Percentiles rank a stretch among this genome's conserved stretches.
phyloP scores from a whole-genome alignment of 768 basidiomycete species.

The Suillus clintonianus region DNA sequence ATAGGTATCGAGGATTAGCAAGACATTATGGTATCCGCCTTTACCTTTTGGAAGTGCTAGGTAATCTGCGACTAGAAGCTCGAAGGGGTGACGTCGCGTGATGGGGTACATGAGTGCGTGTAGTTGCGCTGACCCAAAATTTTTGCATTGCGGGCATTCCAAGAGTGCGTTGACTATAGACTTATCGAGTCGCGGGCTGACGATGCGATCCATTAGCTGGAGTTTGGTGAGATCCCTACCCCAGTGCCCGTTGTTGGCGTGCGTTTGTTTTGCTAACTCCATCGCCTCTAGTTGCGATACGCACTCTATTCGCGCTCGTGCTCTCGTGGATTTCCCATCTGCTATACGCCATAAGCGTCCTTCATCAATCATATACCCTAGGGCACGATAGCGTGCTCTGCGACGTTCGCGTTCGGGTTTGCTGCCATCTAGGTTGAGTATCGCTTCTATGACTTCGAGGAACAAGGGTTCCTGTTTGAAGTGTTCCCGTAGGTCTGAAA shows the following conservation, averaged over 20 bases:
- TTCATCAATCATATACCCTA: constrained; percentile 20
- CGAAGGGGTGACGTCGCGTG: constrained; percentile 36
- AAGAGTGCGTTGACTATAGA: not conserved
- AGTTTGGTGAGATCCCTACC: too few species aligned
- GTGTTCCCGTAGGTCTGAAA: too few species aligned
- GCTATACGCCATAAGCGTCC: constrained; percentile 23
- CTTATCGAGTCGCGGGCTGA: constrained; percentile 7
- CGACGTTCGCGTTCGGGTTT: constrained; percentile 11
- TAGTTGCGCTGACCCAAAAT: constrained; percentile 32
- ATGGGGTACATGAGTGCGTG: constrained; percentile 38
- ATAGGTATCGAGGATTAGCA: constrained; percentile 25
- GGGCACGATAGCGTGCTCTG: constrained; percentile 16
- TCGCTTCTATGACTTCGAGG: too few species aligned
- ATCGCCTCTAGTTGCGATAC: too few species aligned
- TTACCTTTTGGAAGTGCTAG: constrained; percentile 18
- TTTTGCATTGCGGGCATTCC: constrained; percentile 28
- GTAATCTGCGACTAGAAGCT: constrained; percentile 37
- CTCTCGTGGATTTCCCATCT: constrained; percentile 12
- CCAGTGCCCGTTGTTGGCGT: not conserved
- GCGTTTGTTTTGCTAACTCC: not conserved
- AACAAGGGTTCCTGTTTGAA: too few species aligned
- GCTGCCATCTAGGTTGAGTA: too few species aligned
- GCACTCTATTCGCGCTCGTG: not conserved
- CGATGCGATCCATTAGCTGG: not conserved
- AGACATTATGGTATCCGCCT: constrained; percentile 31